Evolutionary conservation across 2,329 filamentous ascomycete genomes (phyloP).

Genomic region (Thermothelomyces thermophilus): DNA sequence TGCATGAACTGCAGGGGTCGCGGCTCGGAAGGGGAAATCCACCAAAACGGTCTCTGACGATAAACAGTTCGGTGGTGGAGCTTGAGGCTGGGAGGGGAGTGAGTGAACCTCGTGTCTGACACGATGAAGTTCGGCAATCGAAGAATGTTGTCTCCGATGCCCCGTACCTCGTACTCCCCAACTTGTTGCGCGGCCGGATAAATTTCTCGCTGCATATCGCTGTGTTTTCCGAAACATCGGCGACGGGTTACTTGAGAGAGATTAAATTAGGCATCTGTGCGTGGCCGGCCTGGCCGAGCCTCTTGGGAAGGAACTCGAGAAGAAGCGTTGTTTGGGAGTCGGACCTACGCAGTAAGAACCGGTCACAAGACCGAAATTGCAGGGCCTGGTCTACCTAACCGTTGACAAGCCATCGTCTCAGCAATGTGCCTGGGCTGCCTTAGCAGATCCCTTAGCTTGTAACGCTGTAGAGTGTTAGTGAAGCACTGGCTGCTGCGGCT

Average conservation of each 20-base stretch:
- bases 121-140: not conserved
- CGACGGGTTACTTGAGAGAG: not conserved
- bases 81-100: conserved; percentile 4
- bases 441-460: not conserved
- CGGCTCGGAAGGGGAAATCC: not conserved
- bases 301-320: too few species aligned
- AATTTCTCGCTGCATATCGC: too few species aligned
- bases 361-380: conserved; percentile 13
- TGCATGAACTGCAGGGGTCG: conserved; percentile 12
- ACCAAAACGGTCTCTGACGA: not conserved
- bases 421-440: not conserved
- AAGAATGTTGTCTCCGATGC: too few species aligned
- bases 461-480: conserved; percentile 1
- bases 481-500: not conserved
- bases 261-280: too few species aligned
- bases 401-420: not conserved
- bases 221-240: not conserved
- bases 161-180: too few species aligned
- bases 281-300: conserved; percentile 4
- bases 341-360: too few species aligned
- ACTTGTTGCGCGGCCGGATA: too few species aligned
- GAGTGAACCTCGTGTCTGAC: not conserved
- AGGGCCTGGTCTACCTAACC: not conserved
- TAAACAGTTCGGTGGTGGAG: conserved; percentile 16
- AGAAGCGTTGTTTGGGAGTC: conserved; percentile 4